phyloP scores from a whole-genome alignment of 148 eudicot genomes.

The Linanthus parryae region DNA sequence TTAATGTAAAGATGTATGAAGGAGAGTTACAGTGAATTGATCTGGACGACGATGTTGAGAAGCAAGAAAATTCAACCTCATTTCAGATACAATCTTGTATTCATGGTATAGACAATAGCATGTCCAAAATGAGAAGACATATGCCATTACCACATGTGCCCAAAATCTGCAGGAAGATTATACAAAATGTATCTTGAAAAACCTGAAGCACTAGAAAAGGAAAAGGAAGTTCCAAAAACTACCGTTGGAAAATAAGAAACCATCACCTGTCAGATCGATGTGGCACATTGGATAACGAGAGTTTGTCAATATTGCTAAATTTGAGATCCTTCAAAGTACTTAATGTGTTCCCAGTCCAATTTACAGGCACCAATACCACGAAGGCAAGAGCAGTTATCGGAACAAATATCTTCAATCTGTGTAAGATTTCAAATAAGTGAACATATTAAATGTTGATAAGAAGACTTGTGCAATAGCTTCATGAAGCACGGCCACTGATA shows the following conservation, averaged over 20 bases:
- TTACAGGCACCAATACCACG: conserved; percentile 76
- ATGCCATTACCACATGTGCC: conserved; percentile 75
- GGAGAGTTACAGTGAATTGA: conserved; percentile 56
- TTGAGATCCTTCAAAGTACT: conserved; percentile 39
- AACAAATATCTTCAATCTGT: conserved; percentile 96
- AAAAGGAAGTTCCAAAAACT: background rate
- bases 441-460: background rate
- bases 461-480: background rate
- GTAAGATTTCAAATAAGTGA: conserved; percentile 4
- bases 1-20: no score
- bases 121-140: conserved; percentile 79
- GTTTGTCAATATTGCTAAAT: conserved; percentile 74
- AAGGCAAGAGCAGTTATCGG: conserved; percentile 75
- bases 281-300: conserved; percentile 83
- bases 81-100: conserved; percentile 51
- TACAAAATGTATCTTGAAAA: background rate
- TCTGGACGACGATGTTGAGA: conserved; percentile 80
- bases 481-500: background rate
- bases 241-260: background rate
- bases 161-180: conserved; percentile 47
- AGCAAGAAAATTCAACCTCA: conserved; percentile 79
- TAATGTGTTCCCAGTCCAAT: conserved; percentile 69
- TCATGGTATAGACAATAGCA: conserved; percentile 68
- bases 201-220: background rate
- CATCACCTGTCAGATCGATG: conserved; percentile 74